Evolutionary conservation across 1,139 yeast genomes (phyloP), one percentile per base, ranked within the genome.

Genomic region (Sugiyamaella castrensis): DNA sequence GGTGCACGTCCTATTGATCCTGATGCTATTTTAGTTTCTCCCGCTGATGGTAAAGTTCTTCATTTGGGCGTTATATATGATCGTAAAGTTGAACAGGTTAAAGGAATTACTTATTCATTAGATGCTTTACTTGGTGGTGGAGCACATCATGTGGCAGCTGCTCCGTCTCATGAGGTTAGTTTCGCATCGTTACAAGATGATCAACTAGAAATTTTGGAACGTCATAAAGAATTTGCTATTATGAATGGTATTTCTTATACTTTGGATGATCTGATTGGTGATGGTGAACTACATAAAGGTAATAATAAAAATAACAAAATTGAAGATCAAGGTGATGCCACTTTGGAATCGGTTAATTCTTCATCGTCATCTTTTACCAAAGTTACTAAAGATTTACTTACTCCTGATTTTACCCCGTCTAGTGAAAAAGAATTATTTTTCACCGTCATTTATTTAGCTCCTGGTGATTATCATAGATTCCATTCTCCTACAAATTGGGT

Each of bases 401-500:
- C 56, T 8, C 65, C 69, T 7, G 60, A 61, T 37, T 53, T 57
- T 46, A 57, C 60, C 15, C 57, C 62, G 3, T 47, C 50, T 28
- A 39, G 50, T 13, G 75, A 76, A 43, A 86, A 83, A 53, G 82
- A 83, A 60, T 73, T 94, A 50, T 92, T 77, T 65, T 92, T 87
- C 67, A 83, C 96, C 1, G 99, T 94, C 19, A 88, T 94, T 34
- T 94, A 94, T 65, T 76, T 94, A 51, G 97, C 98, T 0, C 99
- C 99, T 1, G 99, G 98, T 34, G 98, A 94, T 66, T 94, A 94
- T 68, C 99, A 94, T 70, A 84, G 96, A 57, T 94, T 85, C 71
- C 99, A 94, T 66, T 88, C 98, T 3, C 98, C 99, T 4, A 80
- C 91, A 2, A 85, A 87, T 66, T 94, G 99, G 99, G 98, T 92